Evolutionary conservation across 179 eudicot species (phyloP).

Genomic region (Nepenthes alata): DNA sequence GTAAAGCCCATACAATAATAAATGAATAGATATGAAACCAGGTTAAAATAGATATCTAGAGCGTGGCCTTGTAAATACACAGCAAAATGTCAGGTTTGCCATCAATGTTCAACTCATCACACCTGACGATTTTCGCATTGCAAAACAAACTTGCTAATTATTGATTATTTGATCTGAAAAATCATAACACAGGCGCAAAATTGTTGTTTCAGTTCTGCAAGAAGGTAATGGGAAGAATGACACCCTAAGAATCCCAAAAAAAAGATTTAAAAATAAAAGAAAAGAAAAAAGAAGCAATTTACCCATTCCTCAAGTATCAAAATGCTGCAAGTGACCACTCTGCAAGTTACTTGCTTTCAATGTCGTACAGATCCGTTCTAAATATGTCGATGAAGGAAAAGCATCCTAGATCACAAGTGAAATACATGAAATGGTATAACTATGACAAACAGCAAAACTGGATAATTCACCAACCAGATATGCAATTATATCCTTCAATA

Average conservation of each 20-base stretch:
- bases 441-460: no score
- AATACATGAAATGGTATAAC: background rate
- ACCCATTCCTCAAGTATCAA: background rate
- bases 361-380: constrained; percentile 55
- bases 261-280: background rate
- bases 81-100: no score
- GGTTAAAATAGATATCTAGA: background rate
- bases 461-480: background rate
- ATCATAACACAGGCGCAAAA: no score
- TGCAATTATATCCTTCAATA: background rate
- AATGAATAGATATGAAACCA: no score
- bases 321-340: background rate
- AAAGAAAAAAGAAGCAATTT: background rate
- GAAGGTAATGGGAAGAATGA: background rate
- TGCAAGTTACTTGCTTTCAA: constrained; percentile 48
- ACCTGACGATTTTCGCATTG: no score
- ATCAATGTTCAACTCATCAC: no score
- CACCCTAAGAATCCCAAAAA: background rate
- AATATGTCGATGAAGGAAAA: constrained; percentile 30
- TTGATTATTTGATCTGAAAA: no score
- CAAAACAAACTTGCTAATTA: no score
- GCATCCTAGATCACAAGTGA: background rate
- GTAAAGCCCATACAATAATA: no score
- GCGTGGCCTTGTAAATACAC: no score
- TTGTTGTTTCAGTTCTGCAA: background rate